Evolutionary conservation across 192 early-diverging fungal species (phyloP).

Genomic region (Phlyctochytrium bullatum): DNA sequence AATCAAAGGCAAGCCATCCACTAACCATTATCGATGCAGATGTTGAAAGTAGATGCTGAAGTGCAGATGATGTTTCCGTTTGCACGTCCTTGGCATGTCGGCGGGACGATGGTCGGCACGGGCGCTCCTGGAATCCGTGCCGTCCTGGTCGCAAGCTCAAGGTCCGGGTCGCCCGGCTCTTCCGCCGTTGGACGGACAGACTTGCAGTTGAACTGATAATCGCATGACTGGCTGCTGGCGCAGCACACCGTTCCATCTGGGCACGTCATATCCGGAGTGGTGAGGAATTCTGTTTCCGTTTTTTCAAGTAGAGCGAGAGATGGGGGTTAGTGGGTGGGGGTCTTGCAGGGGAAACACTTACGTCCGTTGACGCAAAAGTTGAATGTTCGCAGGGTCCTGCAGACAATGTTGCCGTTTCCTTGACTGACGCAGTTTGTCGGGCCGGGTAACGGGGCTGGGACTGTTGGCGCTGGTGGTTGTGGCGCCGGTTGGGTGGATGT

Average conservation of each 20-base stretch:
- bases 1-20: no score
- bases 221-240: background rate
- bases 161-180: no score
- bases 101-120: background rate
- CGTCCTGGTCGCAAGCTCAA: background rate
- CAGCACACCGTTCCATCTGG: background rate
- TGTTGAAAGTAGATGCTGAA: background rate
- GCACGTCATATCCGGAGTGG: background rate
- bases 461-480: no score
- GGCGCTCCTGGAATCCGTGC: background rate
- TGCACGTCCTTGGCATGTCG: background rate
- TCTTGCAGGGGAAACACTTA: background rate
- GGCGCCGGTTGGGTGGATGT: no score
- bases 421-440: background rate
- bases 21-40: no score
- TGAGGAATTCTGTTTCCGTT: no score
- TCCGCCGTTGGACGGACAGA: background rate
- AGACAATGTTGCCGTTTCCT: background rate
- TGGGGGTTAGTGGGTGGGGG: background rate
- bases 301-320: background rate
- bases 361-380: slow-evolving; percentile 1
- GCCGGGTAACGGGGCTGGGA: no score
- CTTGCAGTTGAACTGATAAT: background rate
- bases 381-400: background rate
- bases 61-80: background rate